Percentiles rank a stretch among this genome's conserved stretches.
phyloP scores from a whole-genome alignment of 139 green algal species.

The Tetradesmus obliquus region DNA sequence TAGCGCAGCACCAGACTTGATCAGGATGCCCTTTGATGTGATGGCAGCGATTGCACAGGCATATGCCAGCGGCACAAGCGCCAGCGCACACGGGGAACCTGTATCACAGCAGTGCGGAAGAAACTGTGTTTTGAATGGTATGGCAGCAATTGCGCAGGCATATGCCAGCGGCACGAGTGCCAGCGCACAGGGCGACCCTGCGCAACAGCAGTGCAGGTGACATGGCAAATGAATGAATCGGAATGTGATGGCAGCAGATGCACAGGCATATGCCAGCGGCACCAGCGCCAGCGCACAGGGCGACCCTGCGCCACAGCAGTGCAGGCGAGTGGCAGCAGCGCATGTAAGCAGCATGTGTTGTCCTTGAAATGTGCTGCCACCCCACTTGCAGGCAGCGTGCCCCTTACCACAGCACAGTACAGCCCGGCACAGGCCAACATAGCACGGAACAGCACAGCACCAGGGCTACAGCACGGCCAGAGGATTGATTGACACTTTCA shows the following conservation, averaged over 20 bases:
- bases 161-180: conserved; percentile 91
- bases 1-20: conserved; percentile 80
- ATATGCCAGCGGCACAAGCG: conserved; percentile 90
- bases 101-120: neutral
- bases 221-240: neutral
- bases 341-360: neutral
- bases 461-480: conserved; percentile 60
- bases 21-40: conserved; percentile 72
- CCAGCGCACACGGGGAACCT: conserved; percentile 89
- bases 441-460: neutral
- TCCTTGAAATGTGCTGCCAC: too few species aligned
- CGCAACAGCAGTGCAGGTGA: neutral
- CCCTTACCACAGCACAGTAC: neutral
- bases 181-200: conserved; percentile 88
- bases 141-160: conserved; percentile 83
- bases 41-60: conserved; percentile 86
- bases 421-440: conserved; percentile 13
- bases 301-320: conserved; percentile 56
- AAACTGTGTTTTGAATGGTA: conserved; percentile 56
- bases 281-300: conserved; percentile 91
- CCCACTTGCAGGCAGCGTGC: too few species aligned
- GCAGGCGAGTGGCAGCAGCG: conserved; percentile 65
- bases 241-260: conserved; percentile 79
- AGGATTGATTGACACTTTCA: too few species aligned
- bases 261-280: conserved; percentile 90